Evolutionary conservation across 768 basidiomycete species (phyloP), one percentile per base, ranked within the genome.

Genomic region (Clitopilus passeckerianus): DNA sequence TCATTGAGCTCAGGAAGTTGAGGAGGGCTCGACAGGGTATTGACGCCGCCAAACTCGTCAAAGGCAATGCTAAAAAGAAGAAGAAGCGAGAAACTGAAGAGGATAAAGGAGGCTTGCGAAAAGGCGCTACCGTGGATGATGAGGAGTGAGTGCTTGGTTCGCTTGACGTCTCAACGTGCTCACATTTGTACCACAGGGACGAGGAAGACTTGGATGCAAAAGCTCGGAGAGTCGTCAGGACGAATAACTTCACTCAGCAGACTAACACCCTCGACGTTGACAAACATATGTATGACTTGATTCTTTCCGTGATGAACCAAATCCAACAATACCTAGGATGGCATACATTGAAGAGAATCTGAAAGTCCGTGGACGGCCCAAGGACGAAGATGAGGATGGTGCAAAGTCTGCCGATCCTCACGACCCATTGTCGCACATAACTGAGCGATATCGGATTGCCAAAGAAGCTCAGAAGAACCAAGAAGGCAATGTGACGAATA

Each of bases 341-440:
- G 93, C 90, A 1, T 98, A 96, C 68, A 98, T 99, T 54, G 97
- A 98, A 66, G 86, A 91, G 67, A 98, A 97, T 70, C 77, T 99
- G 62, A 88, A 83, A 70, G 81, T 92, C 33, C 86, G 86, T 4
- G 82, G 86, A 59, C 85, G 74, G 69, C 73, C 79, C 33, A 72
- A 74, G 22, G 82, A 86, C 14, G 77, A 80, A 5, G 75, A 77
- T 2, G 78, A 79, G 22, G 68, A 74, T 33, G 74, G 78, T 9
- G 70, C 74, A 1, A 72, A 77, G 18, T 80, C 81, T 1, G 68
- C 77, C 12, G 90, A 93, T 63, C 90, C 93, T 27, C 83, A 88
- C 64, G 90, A 93, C 61, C 90, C 88, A 50, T 77, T 97, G 50
- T 87, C 90, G 72, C 78, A 82, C 56, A 80, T 93, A 53, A 85